These are phyloP conservation scores for Botryotinia narcissicola DNA, from an alignment of 2,329 filamentous ascomycete species.

Conservation along the genomic window DNA sequence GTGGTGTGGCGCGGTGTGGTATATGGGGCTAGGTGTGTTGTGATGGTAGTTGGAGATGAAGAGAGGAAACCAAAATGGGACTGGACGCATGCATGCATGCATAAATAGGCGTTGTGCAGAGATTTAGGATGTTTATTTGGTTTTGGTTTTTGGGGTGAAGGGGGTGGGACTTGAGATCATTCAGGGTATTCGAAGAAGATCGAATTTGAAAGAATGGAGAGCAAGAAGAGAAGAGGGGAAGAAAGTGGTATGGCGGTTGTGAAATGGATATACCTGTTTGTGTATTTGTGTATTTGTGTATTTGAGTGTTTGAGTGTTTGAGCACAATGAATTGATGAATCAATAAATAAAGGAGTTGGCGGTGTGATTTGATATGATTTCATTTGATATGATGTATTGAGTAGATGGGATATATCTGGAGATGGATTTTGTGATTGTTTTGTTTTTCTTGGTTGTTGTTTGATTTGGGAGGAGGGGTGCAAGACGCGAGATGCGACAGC, in stretches of 20 bases:
- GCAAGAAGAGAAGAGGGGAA: neutral
- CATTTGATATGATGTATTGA: too few relatives aligned
- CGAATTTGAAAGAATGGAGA: neutral
- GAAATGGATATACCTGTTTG: neutral
- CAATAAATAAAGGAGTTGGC: neutral
- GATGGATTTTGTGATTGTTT: too few relatives aligned
- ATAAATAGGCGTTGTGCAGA: neutral
- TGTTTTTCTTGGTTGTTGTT: too few relatives aligned
- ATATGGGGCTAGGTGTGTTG: neutral
- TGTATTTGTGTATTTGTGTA: neutral
- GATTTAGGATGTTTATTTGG: neutral
- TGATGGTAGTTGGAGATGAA: neutral
- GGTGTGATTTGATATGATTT: too few relatives aligned
- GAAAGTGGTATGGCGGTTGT: neutral
- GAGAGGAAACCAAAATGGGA: neutral
- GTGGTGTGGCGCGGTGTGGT: neutral
- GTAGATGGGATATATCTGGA: too few relatives aligned
- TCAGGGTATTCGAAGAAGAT: neutral
- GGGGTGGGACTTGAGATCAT: too few relatives aligned
- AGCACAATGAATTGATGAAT: neutral
- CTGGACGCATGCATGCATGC: neutral
- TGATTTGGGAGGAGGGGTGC: too few relatives aligned
- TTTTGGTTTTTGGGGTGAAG: too few relatives aligned
- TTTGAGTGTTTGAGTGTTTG: neutral
- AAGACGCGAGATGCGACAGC: rapidly evolving